phyloP scores from a whole-genome alignment of 1,284 basidiomycete genomes.

The Bjerkandera adusta region DNA sequence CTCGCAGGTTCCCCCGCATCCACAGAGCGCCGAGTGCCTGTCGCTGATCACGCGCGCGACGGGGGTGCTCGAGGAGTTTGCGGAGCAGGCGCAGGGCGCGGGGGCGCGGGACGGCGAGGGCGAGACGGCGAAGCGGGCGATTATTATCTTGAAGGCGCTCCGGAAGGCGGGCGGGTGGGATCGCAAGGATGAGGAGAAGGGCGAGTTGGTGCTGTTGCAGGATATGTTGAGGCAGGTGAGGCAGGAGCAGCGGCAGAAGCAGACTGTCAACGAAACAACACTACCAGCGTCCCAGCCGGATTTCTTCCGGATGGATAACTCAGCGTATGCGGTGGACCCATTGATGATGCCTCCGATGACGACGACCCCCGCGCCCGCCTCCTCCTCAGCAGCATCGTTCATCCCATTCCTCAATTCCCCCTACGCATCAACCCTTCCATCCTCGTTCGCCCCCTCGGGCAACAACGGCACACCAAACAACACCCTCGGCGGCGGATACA shows the following conservation, averaged over 20 bases:
- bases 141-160: conserved; percentile 23
- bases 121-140: conserved; percentile 21
- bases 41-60: conserved; percentile 24
- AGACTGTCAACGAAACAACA: background rate
- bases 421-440: background rate
- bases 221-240: conserved; percentile 9
- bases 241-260: background rate
- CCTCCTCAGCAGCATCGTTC: background rate
- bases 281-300: background rate
- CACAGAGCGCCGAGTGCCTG: conserved; percentile 23
- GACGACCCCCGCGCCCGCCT: background rate
- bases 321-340: background rate
- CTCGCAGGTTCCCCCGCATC: conserved; percentile 27
- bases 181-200: conserved; percentile 13
- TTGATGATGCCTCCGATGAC: background rate
- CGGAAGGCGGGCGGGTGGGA: conserved; percentile 25
- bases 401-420: conserved; percentile 5
- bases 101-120: conserved; percentile 20
- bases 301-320: background rate
- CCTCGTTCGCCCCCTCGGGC: background rate
- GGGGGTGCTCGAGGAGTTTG: conserved; percentile 20
- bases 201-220: conserved; percentile 11
- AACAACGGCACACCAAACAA: background rate
- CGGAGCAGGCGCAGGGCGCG: conserved; percentile 9
- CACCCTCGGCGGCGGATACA: background rate